Conservation (phyloP, 1,284 basidiomycete genomes). For the Anthracocystis walkeri region DNA sequence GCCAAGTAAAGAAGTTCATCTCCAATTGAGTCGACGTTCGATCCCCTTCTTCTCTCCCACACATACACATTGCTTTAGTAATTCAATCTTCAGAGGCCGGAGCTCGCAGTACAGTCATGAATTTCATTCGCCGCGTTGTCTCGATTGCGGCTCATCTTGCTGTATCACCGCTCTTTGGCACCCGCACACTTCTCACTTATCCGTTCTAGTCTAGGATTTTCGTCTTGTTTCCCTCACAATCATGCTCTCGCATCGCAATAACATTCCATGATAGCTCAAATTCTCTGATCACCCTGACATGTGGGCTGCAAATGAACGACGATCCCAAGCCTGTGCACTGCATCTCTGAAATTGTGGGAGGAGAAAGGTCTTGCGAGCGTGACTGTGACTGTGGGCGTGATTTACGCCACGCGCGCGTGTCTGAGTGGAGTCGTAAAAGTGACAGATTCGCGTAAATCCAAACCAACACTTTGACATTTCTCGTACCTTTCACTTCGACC, state of each 20-base stretch:
- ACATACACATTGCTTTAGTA: slow-evolving; percentile 1
- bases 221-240: not conserved
- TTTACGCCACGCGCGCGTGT: slow-evolving; percentile 18
- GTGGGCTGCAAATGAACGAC: not conserved
- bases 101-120: not conserved
- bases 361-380: not conserved
- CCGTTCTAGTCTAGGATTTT: slow-evolving; percentile 6
- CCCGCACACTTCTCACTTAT: not conserved
- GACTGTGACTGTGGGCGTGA: slow-evolving; percentile 6
- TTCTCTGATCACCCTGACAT: not conserved
- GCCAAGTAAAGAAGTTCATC: slow-evolving; percentile 67
- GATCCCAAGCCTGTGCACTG: not conserved
- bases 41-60: not conserved
- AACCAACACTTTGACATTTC: too few species aligned
- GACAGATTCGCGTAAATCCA: slow-evolving; percentile 8
- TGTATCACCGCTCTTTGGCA: not conserved
- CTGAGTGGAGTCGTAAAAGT: slow-evolving; percentile 8
- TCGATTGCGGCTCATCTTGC: not conserved
- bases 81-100: not conserved
- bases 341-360: not conserved
- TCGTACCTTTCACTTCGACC: not conserved
- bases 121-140: not conserved
- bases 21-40: not conserved
- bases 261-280: slow-evolving; percentile 4
- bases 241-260: slow-evolving; percentile 19